Conservation (phyloP, 257 asterid genomes). For the Solanum microdontum region DNA sequence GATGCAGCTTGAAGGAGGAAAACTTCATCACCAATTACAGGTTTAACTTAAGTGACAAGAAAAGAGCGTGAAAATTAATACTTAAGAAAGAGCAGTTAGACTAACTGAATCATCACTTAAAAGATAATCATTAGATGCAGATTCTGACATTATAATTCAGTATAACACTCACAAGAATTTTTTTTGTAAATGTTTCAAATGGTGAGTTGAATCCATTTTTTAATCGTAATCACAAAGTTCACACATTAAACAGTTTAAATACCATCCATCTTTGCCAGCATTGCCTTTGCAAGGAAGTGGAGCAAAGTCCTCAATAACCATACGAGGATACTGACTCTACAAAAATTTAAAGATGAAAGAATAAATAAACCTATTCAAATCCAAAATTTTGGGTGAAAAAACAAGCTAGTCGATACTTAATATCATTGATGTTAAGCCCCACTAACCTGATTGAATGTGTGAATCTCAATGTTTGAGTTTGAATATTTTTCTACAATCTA, state of each 20-base stretch:
- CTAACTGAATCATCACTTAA: neutral
- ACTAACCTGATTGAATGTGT: conserved; percentile 87
- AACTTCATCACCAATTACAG: neutral
- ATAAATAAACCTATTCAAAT: neutral
- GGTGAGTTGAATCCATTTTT: neutral
- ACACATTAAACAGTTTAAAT: conserved; percentile 2
- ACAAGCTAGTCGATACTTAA: neutral
- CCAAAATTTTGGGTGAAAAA: neutral
- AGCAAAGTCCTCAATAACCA: conserved; percentile 74
- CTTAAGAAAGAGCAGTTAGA: neutral
- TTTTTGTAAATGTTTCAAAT: neutral
- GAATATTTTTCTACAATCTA: conserved; percentile 85
- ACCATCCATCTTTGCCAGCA: conserved; percentile 93
- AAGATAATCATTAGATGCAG: neutral
- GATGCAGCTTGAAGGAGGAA: neutral
- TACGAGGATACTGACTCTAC: conserved; percentile 97
- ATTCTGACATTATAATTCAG: neutral
- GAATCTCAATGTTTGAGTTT: conserved; percentile 68
- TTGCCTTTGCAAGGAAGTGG: conserved; percentile 88
- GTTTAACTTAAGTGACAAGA: neutral
- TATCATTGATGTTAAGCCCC: neutral
- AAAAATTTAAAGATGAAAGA: conserved; percentile 9
- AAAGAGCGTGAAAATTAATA: neutral
- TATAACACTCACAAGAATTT: neutral
- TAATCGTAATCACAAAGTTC: neutral